A percentile compares a stretch with the other conserved stretches of the same genome.
phyloP scores from a whole-genome alignment of 2,329 filamentous ascomycete species.

The Pseudogymnoascus sp. region DNA sequence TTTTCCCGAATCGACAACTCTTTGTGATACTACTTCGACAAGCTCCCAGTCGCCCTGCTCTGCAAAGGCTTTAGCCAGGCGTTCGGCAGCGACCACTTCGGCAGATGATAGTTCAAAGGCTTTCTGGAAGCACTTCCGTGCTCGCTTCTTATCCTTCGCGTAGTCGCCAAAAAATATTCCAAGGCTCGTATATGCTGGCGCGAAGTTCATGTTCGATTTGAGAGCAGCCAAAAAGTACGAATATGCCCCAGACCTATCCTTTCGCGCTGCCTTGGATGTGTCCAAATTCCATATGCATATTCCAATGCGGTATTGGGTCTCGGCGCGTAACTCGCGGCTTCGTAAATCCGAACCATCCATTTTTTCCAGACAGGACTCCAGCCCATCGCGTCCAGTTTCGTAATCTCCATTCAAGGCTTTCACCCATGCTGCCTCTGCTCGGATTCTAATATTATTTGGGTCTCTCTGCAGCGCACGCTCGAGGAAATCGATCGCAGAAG shows the following conservation, averaged over 20 bases:
- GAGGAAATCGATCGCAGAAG: slow-evolving; percentile 74
- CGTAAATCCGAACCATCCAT: slow-evolving; percentile 56
- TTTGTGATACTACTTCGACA: slow-evolving; percentile 84
- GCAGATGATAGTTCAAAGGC: slow-evolving; percentile 86
- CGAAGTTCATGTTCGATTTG: slow-evolving; percentile 80
- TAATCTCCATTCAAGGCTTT: slow-evolving; percentile 77
- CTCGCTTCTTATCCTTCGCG: slow-evolving; percentile 75
- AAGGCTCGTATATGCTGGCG: slow-evolving; percentile 84
- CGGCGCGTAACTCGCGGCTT: slow-evolving; percentile 67
- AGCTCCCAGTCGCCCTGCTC: slow-evolving; percentile 92
- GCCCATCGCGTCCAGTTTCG: slow-evolving; percentile 56
- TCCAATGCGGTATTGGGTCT: slow-evolving; percentile 81
- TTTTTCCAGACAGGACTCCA: slow-evolving; percentile 62
- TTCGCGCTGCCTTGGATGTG: slow-evolving; percentile 65
- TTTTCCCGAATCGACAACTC: slow-evolving; percentile 91
- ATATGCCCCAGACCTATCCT: slow-evolving; percentile 76
- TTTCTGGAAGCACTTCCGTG: slow-evolving; percentile 91
- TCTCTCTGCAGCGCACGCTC: slow-evolving; percentile 69
- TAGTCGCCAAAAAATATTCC: slow-evolving; percentile 91
- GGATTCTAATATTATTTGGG: slow-evolving; percentile 67
- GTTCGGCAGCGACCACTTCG: slow-evolving; percentile 80
- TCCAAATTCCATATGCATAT: slow-evolving; percentile 83
- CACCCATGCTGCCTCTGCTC: slow-evolving; percentile 87
- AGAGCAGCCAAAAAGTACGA: slow-evolving; percentile 74
- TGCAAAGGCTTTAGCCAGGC: slow-evolving; percentile 78